Evolutionary conservation across 305 asterid species (phyloP).

Genomic region (Rubia tinctorum): DNA sequence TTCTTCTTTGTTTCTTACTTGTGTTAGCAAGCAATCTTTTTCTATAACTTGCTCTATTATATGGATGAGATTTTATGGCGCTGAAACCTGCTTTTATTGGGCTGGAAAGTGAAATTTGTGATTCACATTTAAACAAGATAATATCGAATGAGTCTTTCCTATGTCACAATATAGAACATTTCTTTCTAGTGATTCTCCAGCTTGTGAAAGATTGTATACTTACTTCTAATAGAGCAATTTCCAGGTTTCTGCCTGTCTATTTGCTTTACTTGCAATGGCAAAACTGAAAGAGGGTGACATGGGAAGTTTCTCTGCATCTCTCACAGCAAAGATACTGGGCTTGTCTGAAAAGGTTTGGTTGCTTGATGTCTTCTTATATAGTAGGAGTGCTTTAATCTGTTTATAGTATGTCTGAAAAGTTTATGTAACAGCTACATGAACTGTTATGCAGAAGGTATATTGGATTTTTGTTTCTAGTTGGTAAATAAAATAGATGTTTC

Average conservation of each 20-base stretch:
- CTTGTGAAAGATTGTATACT: slow-evolving; percentile 6
- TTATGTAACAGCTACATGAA: neutral
- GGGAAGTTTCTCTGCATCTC: slow-evolving; percentile 77
- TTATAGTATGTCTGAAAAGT: neutral
- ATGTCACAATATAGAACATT: neutral
- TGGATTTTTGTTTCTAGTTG: neutral
- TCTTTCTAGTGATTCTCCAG: neutral
- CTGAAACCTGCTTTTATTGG: neutral
- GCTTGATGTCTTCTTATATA: slow-evolving; percentile 8
- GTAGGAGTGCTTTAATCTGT: neutral
- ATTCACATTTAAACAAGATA: neutral
- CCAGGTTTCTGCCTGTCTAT: slow-evolving; percentile 75
- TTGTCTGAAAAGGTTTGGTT: slow-evolving; percentile 66
- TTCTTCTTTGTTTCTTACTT: neutral
- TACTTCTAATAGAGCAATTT: slow-evolving; percentile 20
- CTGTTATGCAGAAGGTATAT: neutral
- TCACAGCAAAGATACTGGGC: slow-evolving; percentile 46
- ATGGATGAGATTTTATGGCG: neutral
- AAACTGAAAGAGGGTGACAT: slow-evolving; percentile 59
- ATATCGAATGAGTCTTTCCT: neutral
- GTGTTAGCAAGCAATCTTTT: neutral
- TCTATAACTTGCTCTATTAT: neutral
- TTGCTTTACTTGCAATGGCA: slow-evolving; percentile 61
- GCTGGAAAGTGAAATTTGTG: neutral
- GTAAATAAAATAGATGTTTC: neutral